Base-by-base conservation (phyloP, 2,329 filamentous ascomycete genomes). In the Colletotrichum sp. region DNA sequence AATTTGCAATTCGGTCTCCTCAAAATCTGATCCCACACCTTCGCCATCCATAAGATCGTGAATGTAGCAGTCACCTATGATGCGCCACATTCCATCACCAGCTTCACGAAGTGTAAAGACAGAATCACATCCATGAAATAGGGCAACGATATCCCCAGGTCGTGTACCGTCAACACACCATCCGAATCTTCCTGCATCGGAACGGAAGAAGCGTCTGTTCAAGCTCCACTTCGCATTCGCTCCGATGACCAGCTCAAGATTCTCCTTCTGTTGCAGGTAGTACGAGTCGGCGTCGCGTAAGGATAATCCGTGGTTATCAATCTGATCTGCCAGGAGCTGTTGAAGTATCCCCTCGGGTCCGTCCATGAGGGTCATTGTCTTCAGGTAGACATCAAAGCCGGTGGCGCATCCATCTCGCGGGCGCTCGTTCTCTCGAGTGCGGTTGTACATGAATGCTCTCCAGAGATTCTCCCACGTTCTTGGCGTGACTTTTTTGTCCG, bases 401-500 rank as follows among this genome's bases (percentile, higher is more conserved):
- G 13, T 36, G 5, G 69, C 60, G 16, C 62, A 72, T 7, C 39
- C 36, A 6, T 18, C 36, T 2, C 21, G 6, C 8, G 72, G 52
- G 1, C 34, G 21, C 21, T 68, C 36, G 12, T 75, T 72, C 10
- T 75, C 55, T 9, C 69, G 68, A 24, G 62, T 75, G 1, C 34
- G 69, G 30, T 75, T 68, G 36, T 52, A 75, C 72, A 75, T 75
- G 15, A 72, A 49, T 9, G 72, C n/a, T 34, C 72, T 49, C 72
- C 72, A 75, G 3, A 75, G 39, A 34, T 72, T 75, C 28, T 75
- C 72, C 69, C 44, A 67, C 3, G 28, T 32, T 13, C 26, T 21
- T 2, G 69, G 32, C 12, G 69, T 75, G 6, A 49, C 52, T 8
- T 24, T 67, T 6, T 75, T 75, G 15, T 75, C 39, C 4, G 60